A percentile compares a stretch with the other conserved stretches of the same genome.
Conservation (phyloP, 2,329 filamentous ascomycete species). For the Myriosclerotinia scirpicola region DNA sequence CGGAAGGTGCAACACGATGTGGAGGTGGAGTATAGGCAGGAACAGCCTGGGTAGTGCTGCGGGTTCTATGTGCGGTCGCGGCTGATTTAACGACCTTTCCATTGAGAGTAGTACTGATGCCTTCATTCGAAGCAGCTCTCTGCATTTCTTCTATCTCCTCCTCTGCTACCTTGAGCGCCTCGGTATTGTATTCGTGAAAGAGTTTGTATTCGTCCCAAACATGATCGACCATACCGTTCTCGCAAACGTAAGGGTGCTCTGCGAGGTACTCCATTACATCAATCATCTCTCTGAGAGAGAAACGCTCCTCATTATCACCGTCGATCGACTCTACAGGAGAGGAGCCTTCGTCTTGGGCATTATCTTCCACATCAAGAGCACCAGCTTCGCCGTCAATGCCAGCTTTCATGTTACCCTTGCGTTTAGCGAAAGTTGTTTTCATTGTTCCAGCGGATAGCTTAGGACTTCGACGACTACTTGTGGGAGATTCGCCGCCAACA, state of each 20-base stretch:
- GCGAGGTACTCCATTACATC: constrained; percentile 13
- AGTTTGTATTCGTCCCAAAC: constrained; percentile 14
- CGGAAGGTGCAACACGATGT: background rate
- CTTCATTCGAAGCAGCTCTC: background rate
- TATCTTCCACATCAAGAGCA: background rate
- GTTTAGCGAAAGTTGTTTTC: background rate
- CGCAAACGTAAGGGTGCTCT: constrained; percentile 5
- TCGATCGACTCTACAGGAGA: no score
- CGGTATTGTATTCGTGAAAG: background rate
- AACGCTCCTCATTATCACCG: background rate
- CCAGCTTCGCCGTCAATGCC: background rate
- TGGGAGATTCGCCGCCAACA: no score
- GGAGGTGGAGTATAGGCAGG: no score
- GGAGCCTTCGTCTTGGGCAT: no score
- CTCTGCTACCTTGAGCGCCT: background rate
- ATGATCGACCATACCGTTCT: background rate
- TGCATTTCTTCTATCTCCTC: background rate
- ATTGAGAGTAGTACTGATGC: background rate
- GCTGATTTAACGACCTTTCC: background rate
- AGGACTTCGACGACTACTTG: no score
- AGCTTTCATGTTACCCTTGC: background rate
- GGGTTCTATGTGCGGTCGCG: background rate
- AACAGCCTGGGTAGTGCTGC: background rate
- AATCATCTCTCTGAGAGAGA: constrained; percentile 13
- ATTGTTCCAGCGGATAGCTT: no score